A percentile compares a stretch with the other conserved stretches of the same genome.
phyloP scores from a whole-genome alignment of 2,329 filamentous ascomycete species.

The Curvularia sp. region DNA sequence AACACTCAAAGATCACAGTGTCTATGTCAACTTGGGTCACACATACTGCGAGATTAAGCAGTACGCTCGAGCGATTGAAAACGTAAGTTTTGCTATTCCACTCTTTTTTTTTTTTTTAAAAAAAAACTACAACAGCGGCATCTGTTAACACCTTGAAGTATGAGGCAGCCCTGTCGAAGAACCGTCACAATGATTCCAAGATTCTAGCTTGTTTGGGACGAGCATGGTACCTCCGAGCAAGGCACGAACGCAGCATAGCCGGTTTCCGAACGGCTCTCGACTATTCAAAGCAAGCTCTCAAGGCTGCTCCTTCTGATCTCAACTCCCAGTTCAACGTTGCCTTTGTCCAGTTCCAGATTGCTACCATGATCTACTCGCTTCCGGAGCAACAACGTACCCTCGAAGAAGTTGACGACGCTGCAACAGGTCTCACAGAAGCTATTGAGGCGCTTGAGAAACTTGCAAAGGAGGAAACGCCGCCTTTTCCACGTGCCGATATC shows the following conservation, averaged over 20 bases:
- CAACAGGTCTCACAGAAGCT: conserved; percentile 81
- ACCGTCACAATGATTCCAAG: conserved; percentile 77
- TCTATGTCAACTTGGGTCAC: conserved; percentile 93
- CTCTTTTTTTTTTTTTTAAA: no score
- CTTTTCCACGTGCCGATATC: conserved; percentile 88
- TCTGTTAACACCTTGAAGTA: conserved; percentile 62
- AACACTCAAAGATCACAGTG: conserved; percentile 84
- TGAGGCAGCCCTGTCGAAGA: conserved; percentile 81
- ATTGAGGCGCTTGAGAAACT: conserved; percentile 73
- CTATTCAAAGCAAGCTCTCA: conserved; percentile 73
- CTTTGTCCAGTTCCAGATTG: conserved; percentile 95
- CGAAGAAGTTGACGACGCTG: conserved; percentile 80
- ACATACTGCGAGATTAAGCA: conserved; percentile 90
- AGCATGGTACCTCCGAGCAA: conserved; percentile 83
- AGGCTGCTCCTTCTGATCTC: conserved; percentile 79
- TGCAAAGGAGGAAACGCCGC: conserved; percentile 70
- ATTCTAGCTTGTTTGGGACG: conserved; percentile 87
- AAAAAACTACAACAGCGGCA: not conserved
- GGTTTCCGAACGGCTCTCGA: conserved; percentile 70
- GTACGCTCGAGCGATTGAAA: conserved; percentile 89
- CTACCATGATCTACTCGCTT: conserved; percentile 77
- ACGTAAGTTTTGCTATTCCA: conserved; percentile 53
- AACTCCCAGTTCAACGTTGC: conserved; percentile 98
- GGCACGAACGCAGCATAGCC: conserved; percentile 68
- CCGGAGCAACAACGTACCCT: conserved; percentile 79